phyloP scores from a whole-genome alignment of 2,329 filamentous ascomycete genomes.

The Hypoxylon rubiginosum region DNA sequence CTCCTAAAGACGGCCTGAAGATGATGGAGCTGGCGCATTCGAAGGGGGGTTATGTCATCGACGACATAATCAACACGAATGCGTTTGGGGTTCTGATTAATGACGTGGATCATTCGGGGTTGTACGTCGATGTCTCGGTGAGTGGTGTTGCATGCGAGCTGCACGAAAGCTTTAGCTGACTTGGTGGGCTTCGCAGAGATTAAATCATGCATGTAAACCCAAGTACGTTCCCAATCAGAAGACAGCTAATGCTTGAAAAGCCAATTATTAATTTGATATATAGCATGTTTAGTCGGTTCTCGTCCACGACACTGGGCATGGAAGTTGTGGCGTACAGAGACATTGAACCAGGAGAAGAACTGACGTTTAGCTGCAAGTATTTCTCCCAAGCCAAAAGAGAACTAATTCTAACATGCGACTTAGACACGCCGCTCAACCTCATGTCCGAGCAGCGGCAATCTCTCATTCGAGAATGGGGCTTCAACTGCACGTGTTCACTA shows the following conservation, averaged over 20 bases:
- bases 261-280: not conserved
- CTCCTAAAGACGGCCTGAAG: constrained; percentile 42
- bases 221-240: constrained; percentile 48
- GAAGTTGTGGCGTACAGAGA: constrained; percentile 54
- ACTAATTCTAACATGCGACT: constrained; percentile 11
- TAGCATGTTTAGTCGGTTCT: constrained; percentile 54
- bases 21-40: constrained; percentile 50
- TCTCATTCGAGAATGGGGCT: constrained; percentile 47
- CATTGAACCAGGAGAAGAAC: constrained; percentile 53
- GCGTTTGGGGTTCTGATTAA: constrained; percentile 49
- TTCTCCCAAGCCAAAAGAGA: not conserved
- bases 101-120: constrained; percentile 46
- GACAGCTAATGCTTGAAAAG: not conserved
- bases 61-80: constrained; percentile 54
- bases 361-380: constrained; percentile 55
- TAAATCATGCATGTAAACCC: constrained; percentile 56
- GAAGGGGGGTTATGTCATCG: constrained; percentile 50
- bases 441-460: constrained; percentile 42
- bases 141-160: constrained; percentile 13
- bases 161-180: constrained; percentile 5
- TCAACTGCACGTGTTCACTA: constrained; percentile 48
- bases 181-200: constrained; percentile 43
- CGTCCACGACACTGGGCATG: constrained; percentile 49
- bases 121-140: constrained; percentile 54
- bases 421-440: constrained; percentile 49